Evolutionary conservation across 1,284 basidiomycete species (phyloP), one percentile per base, ranked within the genome.

Genomic region (Jaminaea rosea): DNA sequence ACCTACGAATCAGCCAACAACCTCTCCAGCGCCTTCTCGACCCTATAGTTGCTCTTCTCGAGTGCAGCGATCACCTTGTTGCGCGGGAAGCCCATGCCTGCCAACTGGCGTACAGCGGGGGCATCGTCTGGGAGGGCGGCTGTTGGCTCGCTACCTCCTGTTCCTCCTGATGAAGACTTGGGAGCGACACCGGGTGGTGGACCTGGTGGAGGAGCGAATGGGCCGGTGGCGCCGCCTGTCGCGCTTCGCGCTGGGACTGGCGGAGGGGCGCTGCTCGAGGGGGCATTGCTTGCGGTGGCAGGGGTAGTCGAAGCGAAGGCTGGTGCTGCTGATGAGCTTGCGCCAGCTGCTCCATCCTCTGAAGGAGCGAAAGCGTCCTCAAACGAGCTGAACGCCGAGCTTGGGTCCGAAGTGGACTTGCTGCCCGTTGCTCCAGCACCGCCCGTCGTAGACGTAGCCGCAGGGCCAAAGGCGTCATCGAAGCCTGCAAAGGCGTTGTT

Each of bases 61-160:
- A 73, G 55, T 36, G 69, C 67, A n/a, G 52, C 44, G 27, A 73
- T 64, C 19, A 71, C 69, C n/a, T 63, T 59, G 4, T 53, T 49
- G 9, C 71, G 50, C 10, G 60, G 56, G 53, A 73, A 73, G 27
- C 71, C 71, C 71, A 73, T 73, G 9, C 62, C 62, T 54, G 64
- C 67, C 15, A 73, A 55, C 51, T 72, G 69, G 46, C 64, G 63
- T 36, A 72, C 71, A 1, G 57, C 69, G 0, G 54, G 61, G 5
- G 68, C 67, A 26, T 73, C 71, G 50, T 67, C 69, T 3, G 69
- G 56, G 1, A 67, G 47, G 0, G 70, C 58, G n/a, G 60, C 61
- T 1, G 66, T 41, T 44, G 59, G 59, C n/a, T n/a, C n/a, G n/a
- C n/a, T n/a, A n/a, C n/a, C n/a, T n/a, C n/a, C n/a, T n/a, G n/a